phyloP scores from a whole-genome alignment of 305 asterid species.

The Fraxinus dipetala region DNA sequence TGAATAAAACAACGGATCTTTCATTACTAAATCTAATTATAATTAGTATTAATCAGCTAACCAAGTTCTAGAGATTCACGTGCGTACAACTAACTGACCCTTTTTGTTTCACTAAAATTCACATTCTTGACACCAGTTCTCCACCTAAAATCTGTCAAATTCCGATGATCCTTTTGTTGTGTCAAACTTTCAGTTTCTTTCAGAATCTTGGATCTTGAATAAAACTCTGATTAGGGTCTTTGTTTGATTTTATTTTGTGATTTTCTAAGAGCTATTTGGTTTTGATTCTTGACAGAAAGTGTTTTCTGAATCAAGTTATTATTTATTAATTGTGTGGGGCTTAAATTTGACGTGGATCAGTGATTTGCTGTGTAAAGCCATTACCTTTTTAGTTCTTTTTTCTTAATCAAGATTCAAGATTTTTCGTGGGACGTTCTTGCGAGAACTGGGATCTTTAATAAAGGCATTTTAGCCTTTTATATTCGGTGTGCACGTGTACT shows the following conservation, averaged over 20 bases:
- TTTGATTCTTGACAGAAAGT: constrained; percentile 15
- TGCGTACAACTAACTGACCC: background rate
- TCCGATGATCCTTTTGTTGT: background rate
- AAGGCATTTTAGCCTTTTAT: constrained; percentile 19
- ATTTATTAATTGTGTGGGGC: background rate
- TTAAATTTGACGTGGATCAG: constrained; percentile 16
- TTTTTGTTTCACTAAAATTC: background rate
- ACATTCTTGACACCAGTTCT: background rate
- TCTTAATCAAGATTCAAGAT: constrained; percentile 19
- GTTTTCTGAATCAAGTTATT: constrained; percentile 23
- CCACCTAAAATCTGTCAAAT: background rate
- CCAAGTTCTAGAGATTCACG: background rate
- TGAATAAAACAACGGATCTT: background rate
- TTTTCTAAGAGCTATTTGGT: background rate
- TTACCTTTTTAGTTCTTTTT: constrained; percentile 3
- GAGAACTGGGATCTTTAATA: constrained; percentile 22
- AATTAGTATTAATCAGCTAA: background rate
- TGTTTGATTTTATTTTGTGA: background rate
- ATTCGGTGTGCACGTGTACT: background rate
- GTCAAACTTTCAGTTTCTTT: background rate
- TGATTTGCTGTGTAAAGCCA: background rate
- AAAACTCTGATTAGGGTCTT: background rate
- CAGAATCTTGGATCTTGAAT: constrained; percentile 4
- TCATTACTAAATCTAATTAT: background rate
- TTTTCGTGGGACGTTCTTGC: constrained; percentile 14